phyloP scores from a whole-genome alignment of 2,329 filamentous ascomycete genomes.

The Microdochium trichocladiopsis region DNA sequence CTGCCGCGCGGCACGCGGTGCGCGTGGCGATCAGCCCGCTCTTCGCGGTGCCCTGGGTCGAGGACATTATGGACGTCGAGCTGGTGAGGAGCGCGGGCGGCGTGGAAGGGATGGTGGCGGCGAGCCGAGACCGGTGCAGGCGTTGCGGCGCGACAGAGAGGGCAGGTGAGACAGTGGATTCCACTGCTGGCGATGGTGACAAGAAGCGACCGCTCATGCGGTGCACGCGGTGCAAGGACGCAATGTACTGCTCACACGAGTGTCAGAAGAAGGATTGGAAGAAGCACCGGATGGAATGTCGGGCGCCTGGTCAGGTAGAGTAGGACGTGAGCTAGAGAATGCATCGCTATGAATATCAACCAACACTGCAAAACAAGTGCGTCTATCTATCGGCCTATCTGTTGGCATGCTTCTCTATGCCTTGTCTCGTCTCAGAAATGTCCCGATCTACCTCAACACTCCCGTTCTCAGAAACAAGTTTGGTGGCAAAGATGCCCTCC shows the following conservation, averaged over 20 bases:
- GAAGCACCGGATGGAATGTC: conserved; percentile 37
- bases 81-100: not conserved
- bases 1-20: conserved; percentile 34
- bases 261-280: conserved; percentile 51
- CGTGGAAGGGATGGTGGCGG: conserved; percentile 4
- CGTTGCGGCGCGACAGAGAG: conserved; percentile 26
- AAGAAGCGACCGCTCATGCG: conserved; percentile 24
- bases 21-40: conserved; percentile 51
- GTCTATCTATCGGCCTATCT: no score
- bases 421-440: not conserved
- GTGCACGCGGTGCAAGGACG: conserved; percentile 35
- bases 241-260: conserved; percentile 40
- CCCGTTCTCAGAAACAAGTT: conserved; percentile 41
- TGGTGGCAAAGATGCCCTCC: conserved; percentile 20
- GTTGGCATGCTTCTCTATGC: no score
- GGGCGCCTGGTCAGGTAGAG: conserved; percentile 1
- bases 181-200: not conserved
- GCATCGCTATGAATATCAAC: not conserved
- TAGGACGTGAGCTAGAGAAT: not conserved
- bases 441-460: not conserved
- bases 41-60: conserved; percentile 36
- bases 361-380: no score
- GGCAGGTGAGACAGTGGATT: conserved; percentile 4
- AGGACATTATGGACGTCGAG: conserved; percentile 25
- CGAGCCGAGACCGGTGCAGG: conserved; percentile 20